A percentile compares a stretch with the other conserved stretches of the same genome.
Conservation (phyloP, 2,329 filamentous ascomycete species). For the Cercospora zeina region DNA sequence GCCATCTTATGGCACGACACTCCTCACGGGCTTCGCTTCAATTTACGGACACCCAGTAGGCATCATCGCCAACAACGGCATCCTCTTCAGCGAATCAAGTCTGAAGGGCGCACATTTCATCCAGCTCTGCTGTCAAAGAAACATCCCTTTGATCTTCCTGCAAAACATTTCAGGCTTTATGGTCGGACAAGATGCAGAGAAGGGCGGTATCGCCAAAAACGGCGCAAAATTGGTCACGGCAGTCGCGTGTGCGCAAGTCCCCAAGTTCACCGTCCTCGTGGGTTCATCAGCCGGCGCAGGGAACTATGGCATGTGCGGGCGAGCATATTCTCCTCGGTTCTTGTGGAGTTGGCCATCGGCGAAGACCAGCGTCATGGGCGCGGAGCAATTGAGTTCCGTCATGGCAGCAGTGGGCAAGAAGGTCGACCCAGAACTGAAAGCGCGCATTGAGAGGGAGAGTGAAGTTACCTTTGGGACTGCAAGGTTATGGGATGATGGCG, state of each 20-base stretch:
- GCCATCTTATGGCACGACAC: conserved; percentile 79
- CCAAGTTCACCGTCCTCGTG: conserved; percentile 96
- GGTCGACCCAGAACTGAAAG: conserved; percentile 76
- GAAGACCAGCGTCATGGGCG: conserved; percentile 94
- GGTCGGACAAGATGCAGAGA: conserved; percentile 90
- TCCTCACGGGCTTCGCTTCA: conserved; percentile 82
- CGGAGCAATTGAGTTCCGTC: conserved; percentile 84
- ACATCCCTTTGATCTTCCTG: conserved; percentile 86
- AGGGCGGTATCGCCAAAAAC: conserved; percentile 95
- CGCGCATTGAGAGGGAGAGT: conserved; percentile 84
- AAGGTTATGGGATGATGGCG: conserved; percentile 72
- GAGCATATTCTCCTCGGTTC: conserved; percentile 87
- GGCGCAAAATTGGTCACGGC: conserved; percentile 95
- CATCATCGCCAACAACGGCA: conserved; percentile 94
- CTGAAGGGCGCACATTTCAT: conserved; percentile 97
- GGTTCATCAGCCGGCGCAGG: conserved; percentile 90
- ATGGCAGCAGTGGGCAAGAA: conserved; percentile 92
- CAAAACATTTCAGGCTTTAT: conserved; percentile 99
- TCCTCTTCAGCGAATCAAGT: conserved; percentile 83
- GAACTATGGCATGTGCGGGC: conserved; percentile 97
- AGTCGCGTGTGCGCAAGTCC: conserved; percentile 88
- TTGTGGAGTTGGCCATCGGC: conserved; percentile 98
- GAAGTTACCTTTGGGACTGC: conserved; percentile 87
- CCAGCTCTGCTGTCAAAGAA: conserved; percentile 85
- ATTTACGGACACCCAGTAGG: conserved; percentile 91